Base-by-base conservation (phyloP, 2,329 filamentous ascomycete genomes). In the Daldinia sp. region DNA sequence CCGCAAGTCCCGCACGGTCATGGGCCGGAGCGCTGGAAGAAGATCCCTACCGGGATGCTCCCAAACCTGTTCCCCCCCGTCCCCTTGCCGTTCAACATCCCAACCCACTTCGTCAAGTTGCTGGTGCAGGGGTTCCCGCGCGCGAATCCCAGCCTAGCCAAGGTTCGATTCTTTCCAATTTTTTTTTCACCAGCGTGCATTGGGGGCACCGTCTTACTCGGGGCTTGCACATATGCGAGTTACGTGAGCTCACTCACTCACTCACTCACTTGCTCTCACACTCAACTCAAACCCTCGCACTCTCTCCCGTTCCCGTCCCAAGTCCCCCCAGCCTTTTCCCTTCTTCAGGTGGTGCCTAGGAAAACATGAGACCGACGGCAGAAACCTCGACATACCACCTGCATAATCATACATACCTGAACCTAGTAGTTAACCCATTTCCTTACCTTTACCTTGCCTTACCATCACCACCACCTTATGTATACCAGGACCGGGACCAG, bases 11-110 rank as follows among this genome's bases (percentile, higher is more conserved):
- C 66, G 66, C 69, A 71, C 69, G 69, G 63, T 60, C 69, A 54
- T 63, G 68, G 65, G 41, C 60, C 66, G 66, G 60, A 53, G 65
- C 37, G 51, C 63, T 71, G 62, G 65, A 66, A 66, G 68, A 64
- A 69, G 65, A 71, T 71, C 65, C 68, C 44, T 68, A 64, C 65
- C 63, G 56, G 65, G 64, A 69, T 71, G 30, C 62, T 58, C 61
- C 51, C 15, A 67, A 60, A 46, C 62, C 60, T 61, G 46, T 37
- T 23, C 20, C 20, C 20, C 20, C 20, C 20, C 20, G 20, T 37
- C 62, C 66, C 66, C 68, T 68, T 66, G 63, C 51, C 69, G 63
- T 71, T 20, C 60, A 59, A 69, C 60, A 54, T 26, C 26, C 46
- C 26, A 64, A 60, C 65, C 63, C 60, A 60, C 62, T 65, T 71